These are phyloP conservation scores for Fusarium sp. DNA, from an alignment of 2,329 filamentous ascomycete genomes.

Conservation along the genomic window DNA sequence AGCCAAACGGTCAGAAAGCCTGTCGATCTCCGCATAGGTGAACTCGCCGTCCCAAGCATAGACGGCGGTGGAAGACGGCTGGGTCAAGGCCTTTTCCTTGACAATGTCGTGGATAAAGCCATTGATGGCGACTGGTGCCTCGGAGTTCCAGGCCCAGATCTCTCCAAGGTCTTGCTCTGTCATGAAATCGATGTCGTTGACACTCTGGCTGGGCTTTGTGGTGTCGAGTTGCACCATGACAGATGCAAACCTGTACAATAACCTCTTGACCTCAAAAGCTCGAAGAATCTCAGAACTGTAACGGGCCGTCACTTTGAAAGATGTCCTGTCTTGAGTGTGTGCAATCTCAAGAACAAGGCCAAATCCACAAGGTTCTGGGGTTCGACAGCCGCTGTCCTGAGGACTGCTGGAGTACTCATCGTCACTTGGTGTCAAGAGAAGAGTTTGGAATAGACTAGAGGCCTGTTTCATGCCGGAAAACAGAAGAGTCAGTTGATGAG, in stretches of 20 bases:
- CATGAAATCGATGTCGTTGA: background rate
- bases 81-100: conserved; percentile 3
- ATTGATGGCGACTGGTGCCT: background rate
- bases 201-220: background rate
- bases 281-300: background rate
- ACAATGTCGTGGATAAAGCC: conserved; percentile 6
- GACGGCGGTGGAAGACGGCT: conserved; percentile 10
- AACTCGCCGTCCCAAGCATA: conserved; percentile 15
- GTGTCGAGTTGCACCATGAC: background rate
- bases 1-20: conserved; percentile 10
- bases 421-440: background rate
- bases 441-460: background rate
- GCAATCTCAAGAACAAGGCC: background rate
- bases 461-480: background rate
- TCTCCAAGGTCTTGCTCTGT: background rate
- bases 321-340: background rate
- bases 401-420: background rate
- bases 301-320: background rate
- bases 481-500: background rate
- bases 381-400: background rate
- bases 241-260: background rate
- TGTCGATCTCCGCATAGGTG: conserved; percentile 11
- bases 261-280: background rate
- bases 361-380: background rate
- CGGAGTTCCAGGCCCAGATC: background rate